Conservation (phyloP, 805 yeast species). For the Hanseniaspora valbyensis region DNA sequence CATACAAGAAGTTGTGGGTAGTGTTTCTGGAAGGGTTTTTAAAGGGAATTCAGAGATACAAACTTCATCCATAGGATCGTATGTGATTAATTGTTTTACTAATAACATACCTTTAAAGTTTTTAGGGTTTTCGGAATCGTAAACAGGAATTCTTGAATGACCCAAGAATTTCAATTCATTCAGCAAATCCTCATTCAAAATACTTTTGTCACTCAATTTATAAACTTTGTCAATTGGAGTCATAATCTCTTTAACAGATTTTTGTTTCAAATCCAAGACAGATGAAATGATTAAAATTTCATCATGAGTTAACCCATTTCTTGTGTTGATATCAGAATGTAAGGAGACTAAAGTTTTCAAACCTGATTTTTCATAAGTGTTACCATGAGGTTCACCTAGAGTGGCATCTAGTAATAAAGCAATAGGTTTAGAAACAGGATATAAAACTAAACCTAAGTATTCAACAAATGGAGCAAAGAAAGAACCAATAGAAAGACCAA, state of each 20-base stretch:
- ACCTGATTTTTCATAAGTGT: conserved; percentile 84
- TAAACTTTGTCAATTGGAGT: conserved; percentile 86
- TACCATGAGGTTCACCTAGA: conserved; percentile 93
- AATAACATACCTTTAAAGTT: conserved; percentile 92
- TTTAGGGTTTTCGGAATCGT: conserved; percentile 74
- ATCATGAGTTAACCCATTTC: conserved; percentile 70
- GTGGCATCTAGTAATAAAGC: conserved; percentile 68
- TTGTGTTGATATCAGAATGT: conserved; percentile 76
- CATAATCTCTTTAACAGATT: conserved; percentile 77
- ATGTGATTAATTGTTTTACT: conserved; percentile 82
- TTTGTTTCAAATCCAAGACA: conserved; percentile 86
- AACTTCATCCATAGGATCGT: conserved; percentile 90
- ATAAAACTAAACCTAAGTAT: conserved; percentile 73
- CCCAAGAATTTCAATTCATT: conserved; percentile 90
- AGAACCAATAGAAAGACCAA: conserved; percentile 86
- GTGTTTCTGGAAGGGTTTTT: conserved; percentile 92
- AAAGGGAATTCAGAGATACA: conserved; percentile 90
- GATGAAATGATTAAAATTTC: conserved; percentile 94
- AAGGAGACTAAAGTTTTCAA: conserved; percentile 85
- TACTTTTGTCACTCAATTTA: conserved; percentile 72
- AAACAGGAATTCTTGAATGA: conserved; percentile 88
- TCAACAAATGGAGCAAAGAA: conserved; percentile 81
- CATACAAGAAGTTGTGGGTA: conserved; percentile 81
- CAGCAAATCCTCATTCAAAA: conserved; percentile 72
- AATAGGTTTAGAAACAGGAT: conserved; percentile 86